Conservation (phyloP, 2,329 filamentous ascomycete genomes). For the Fusarium metavorans region DNA sequence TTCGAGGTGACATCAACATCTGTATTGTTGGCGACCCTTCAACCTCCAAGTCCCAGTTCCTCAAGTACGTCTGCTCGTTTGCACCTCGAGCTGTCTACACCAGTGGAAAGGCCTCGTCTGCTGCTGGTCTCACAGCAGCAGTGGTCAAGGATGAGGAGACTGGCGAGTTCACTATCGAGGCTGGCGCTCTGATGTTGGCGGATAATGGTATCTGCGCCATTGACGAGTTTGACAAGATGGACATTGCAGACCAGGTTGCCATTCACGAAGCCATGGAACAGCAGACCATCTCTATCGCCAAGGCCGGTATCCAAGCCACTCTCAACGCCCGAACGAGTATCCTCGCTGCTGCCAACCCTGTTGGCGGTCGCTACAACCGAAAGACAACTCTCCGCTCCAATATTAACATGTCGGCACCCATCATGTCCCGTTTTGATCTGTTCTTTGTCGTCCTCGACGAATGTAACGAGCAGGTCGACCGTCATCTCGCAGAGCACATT, state of each 20-base stretch:
- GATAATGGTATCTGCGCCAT: slow-evolving; percentile 98
- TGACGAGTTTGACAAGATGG: slow-evolving; percentile 99
- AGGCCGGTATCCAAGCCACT: slow-evolving; percentile 97
- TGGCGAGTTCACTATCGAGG: slow-evolving; percentile 98
- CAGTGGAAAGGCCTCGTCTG: slow-evolving; percentile 96
- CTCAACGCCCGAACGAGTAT: slow-evolving; percentile 96
- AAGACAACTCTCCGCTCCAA: slow-evolving; percentile 94
- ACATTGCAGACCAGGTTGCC: slow-evolving; percentile 94
- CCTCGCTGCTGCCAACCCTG: slow-evolving; percentile 94
- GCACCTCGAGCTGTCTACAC: slow-evolving; percentile 98
- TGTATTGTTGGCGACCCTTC: slow-evolving; percentile 98
- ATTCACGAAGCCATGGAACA: slow-evolving; percentile 99
- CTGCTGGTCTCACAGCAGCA: slow-evolving; percentile 95
- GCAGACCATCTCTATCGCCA: slow-evolving; percentile 98
- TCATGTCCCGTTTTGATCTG: slow-evolving; percentile 99
- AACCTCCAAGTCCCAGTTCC: slow-evolving; percentile 96
- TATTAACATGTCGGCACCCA: slow-evolving; percentile 98
- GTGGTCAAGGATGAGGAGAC: slow-evolving; percentile 99
- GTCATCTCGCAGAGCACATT: slow-evolving; percentile 93
- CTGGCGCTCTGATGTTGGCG: slow-evolving; percentile 96
- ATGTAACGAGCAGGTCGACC: slow-evolving; percentile 91
- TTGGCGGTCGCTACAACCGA: slow-evolving; percentile 96
- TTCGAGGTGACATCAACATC: slow-evolving; percentile 98
- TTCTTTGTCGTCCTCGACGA: slow-evolving; percentile 99
- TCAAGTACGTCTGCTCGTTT: slow-evolving; percentile 98